Conservation (phyloP, 192 early-diverging fungal genomes). For the Kappamyces sp. region DNA sequence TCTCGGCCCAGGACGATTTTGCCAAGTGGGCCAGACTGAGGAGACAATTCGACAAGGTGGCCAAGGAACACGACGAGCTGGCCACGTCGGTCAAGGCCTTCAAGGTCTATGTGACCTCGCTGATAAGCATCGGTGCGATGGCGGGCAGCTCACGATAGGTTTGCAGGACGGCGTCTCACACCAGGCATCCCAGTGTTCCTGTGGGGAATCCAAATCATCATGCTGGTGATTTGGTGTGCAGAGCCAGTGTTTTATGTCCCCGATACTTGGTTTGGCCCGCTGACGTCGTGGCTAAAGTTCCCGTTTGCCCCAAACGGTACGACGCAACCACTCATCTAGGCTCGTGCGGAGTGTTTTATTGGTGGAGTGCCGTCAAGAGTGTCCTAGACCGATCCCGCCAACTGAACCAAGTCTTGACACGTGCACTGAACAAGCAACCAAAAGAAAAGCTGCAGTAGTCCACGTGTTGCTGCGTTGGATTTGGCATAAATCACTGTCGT, state of each 20-base stretch:
- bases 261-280: conserved; percentile 16
- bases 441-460: too few relatives aligned
- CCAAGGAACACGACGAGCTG: conserved; percentile 3
- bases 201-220: conserved; percentile 13
- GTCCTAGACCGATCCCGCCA: conserved; percentile 7
- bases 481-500: too few relatives aligned
- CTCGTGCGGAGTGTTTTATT: conserved; percentile 11
- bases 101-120: too few relatives aligned
- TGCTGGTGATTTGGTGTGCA: conserved; percentile 8
- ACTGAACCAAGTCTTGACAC: too few relatives aligned
- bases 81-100: too few relatives aligned
- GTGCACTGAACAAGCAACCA: too few relatives aligned
- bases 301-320: conserved; percentile 16
- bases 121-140: too few relatives aligned
- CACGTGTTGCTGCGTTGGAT: too few relatives aligned
- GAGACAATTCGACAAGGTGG: conserved; percentile 7
- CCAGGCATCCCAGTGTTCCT: not conserved
- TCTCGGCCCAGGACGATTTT: conserved; percentile 9
- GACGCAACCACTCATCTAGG: not conserved
- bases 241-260: conserved; percentile 17
- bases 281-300: conserved; percentile 16
- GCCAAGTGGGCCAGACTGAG: conserved; percentile 15
- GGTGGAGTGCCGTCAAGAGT: conserved; percentile 10
- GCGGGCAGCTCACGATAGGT: too few relatives aligned
- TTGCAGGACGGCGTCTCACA: not conserved